Conservation (phyloP, 345 rosid species). For the Salix dunnii region DNA sequence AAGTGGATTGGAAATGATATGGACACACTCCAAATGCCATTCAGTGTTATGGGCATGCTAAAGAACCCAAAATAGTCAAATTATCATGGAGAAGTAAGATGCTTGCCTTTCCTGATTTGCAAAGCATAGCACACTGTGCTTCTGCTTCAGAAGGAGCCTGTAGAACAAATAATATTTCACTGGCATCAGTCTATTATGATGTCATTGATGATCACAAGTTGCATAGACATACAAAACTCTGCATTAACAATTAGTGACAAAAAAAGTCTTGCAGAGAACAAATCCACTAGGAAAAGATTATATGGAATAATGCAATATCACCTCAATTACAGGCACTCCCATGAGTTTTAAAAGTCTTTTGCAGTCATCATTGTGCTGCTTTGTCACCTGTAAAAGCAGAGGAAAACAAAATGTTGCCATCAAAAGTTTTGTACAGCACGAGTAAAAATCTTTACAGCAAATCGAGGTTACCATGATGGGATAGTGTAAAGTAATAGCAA, state of each 20-base stretch:
- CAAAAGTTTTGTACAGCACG: neutral
- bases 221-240: neutral
- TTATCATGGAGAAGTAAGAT: slow-evolving; percentile 10
- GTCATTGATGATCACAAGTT: neutral
- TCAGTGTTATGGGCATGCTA: neutral
- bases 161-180: slow-evolving; percentile 19
- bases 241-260: neutral
- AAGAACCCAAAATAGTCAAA: neutral
- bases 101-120: slow-evolving; percentile 78
- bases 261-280: neutral
- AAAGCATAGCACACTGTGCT: slow-evolving; percentile 90
- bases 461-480: neutral
- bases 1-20: neutral
- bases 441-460: neutral
- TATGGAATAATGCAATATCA: slow-evolving; percentile 18
- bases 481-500: neutral
- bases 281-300: neutral
- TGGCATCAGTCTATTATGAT: slow-evolving; percentile 2
- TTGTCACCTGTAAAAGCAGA: slow-evolving; percentile 58
- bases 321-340: slow-evolving; percentile 96
- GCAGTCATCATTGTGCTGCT: slow-evolving; percentile 90
- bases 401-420: neutral
- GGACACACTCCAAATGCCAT: neutral
- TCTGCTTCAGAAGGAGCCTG: slow-evolving; percentile 97
- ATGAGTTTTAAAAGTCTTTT: slow-evolving; percentile 74